phyloP scores from a whole-genome alignment of 306 rosid genomes.

The Acacia melanoxylon region DNA sequence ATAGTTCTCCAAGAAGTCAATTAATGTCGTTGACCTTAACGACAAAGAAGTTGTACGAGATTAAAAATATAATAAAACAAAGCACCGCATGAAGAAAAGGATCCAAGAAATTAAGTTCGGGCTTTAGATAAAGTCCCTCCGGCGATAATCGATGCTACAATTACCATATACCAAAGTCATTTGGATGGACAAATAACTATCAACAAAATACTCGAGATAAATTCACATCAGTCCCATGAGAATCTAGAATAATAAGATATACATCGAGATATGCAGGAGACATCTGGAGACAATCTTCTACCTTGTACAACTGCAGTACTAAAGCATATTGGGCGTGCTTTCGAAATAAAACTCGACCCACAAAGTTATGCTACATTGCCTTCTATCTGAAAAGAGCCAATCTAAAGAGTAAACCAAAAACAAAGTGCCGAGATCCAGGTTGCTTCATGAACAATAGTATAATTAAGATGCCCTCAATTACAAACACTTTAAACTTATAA shows the following conservation, averaged over 20 bases:
- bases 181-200: not conserved
- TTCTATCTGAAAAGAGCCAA: too few species aligned
- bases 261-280: not conserved
- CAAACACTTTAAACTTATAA: too few species aligned
- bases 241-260: not conserved
- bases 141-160: not conserved
- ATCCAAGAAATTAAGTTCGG: not conserved
- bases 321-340: conserved; percentile 10
- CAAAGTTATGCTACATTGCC: too few species aligned
- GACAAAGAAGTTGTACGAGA: not conserved
- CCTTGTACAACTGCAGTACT: not conserved
- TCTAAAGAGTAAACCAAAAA: too few species aligned
- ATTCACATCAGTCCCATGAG: not conserved
- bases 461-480: too few species aligned
- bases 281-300: not conserved
- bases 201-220: too few species aligned
- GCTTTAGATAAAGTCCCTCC: not conserved
- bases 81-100: not conserved
- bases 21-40: not conserved
- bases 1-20: conserved; percentile 33
- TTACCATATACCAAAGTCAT: not conserved
- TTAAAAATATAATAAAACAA: not conserved
- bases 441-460: too few species aligned
- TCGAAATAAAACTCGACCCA: too few species aligned
- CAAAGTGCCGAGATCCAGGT: too few species aligned